Evolutionary conservation across 176 grass and related monocot species (phyloP), one percentile per base, ranked within the genome.

Genomic region (Bothriochloa decipiens): DNA sequence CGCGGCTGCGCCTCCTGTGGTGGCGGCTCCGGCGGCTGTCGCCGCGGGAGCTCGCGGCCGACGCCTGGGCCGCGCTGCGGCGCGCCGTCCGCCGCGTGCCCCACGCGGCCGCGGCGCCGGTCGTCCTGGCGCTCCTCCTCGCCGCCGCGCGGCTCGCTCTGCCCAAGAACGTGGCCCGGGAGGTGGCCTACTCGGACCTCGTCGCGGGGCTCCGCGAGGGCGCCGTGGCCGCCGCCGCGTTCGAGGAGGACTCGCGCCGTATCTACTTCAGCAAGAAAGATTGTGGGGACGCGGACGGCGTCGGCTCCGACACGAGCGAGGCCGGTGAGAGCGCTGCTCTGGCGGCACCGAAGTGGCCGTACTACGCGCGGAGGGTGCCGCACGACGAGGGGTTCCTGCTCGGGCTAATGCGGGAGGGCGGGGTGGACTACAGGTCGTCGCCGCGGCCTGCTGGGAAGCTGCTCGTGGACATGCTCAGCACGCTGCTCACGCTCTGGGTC

Each of bases 231-330:
- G 11, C 91, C 15, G 91, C 53, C 61, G 81, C 88, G 29, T 98
- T 98, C 69, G 93, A 98, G 87, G 93, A 98, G 83, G 93, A 84
- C 78, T 98, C 91, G 43, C 93, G 87, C 35, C 87, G 89, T 83
- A 98, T 98, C 74, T 92, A 93, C 89, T 95, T 98, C 73, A 84
- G 81, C 74, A 92, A 41, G 71, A 68, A 23, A 8, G 25, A 46
- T 57, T 32, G 29, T 32, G 29, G 29, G 29, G 29, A 32, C 29
- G 84, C 16, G 68, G 83, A 80, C n/a, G 84, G 25, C 20, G 57
- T 32, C 27, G 53, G 53, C 18, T n/a, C 18, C 50, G 60, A 83
- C 28, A 43, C 65, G 33, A 23, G 40, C 79, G 70, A 92, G 29
- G 18, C 85, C 22, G 47, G 69, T 13, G 81, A 50, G 68, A 64